Conservation (phyloP, 768 basidiomycete genomes). For the Calvatia gigantea region DNA sequence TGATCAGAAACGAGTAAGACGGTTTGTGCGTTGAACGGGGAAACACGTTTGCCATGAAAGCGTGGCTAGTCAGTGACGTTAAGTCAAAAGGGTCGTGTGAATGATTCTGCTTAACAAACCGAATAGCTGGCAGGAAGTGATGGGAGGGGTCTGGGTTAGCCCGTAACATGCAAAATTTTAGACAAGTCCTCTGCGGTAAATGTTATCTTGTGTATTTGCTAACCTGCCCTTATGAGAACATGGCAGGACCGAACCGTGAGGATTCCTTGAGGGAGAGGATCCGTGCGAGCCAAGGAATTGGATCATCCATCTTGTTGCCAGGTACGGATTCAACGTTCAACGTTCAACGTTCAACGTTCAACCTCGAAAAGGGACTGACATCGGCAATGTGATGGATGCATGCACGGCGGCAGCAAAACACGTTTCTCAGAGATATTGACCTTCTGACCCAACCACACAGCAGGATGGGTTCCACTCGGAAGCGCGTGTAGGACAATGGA, state of each 20-base stretch:
- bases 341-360: no score
- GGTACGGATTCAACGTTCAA: slow-evolving; percentile 5
- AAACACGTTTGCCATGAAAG: background rate
- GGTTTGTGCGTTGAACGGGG: background rate
- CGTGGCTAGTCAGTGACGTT: background rate
- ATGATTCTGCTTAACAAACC: background rate
- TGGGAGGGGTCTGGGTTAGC: background rate
- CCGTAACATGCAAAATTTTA: background rate
- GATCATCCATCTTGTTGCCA: slow-evolving; percentile 3
- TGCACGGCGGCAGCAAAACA: no score
- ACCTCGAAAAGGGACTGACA: background rate
- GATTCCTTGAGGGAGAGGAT: background rate
- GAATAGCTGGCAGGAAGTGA: background rate
- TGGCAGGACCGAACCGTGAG: background rate
- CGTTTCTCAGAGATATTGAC: no score
- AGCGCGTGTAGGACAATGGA: no score
- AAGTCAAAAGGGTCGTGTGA: background rate
- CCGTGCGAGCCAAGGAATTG: background rate
- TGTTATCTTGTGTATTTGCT: background rate
- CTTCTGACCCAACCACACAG: no score
- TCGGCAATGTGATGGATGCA: background rate
- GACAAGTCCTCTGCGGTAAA: background rate
- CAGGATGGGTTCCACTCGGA: no score
- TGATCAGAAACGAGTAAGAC: background rate
- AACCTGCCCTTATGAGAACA: background rate